phyloP scores from a whole-genome alignment of 495 filamentous ascomycete genomes.

The Podospora sp. region DNA sequence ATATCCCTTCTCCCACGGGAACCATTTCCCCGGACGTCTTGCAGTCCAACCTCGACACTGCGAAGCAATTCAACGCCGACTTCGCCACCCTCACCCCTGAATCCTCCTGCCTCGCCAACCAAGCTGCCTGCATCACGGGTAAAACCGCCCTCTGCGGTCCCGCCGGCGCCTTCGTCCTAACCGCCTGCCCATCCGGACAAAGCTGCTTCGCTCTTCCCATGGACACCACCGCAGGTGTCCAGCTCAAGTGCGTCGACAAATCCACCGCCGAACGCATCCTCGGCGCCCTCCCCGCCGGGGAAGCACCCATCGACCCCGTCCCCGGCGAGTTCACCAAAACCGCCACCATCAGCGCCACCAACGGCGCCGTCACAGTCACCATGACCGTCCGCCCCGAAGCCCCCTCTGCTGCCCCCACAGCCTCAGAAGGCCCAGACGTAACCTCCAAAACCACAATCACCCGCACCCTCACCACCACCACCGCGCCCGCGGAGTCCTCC shows the following conservation, averaged over 20 bases:
- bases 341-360: slow-evolving; percentile 11
- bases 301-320: background rate
- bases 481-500: background rate
- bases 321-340: slow-evolving; percentile 18
- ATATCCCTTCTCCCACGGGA: slow-evolving; percentile 34
- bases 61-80: slow-evolving; percentile 42
- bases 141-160: slow-evolving; percentile 36
- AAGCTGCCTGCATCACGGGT: slow-evolving; percentile 47
- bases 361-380: slow-evolving; percentile 20
- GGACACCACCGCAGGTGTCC: slow-evolving; percentile 39
- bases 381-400: slow-evolving; percentile 18
- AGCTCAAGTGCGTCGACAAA: slow-evolving; percentile 41
- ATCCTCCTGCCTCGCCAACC: slow-evolving; percentile 39
- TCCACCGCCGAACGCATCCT: slow-evolving; percentile 32
- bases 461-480: background rate
- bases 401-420: background rate
- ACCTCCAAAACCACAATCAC: background rate
- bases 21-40: slow-evolving; percentile 42
- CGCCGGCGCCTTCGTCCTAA: slow-evolving; percentile 36
- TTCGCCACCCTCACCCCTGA: slow-evolving; percentile 43
- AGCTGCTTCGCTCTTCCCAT: slow-evolving; percentile 49
- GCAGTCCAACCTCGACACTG: slow-evolving; percentile 39
- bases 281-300: slow-evolving; percentile 18
- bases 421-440: background rate
- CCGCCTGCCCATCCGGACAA: slow-evolving; percentile 29